Conservation (phyloP, 1,284 basidiomycete species). For the Sphaerobolus stellatus region DNA sequence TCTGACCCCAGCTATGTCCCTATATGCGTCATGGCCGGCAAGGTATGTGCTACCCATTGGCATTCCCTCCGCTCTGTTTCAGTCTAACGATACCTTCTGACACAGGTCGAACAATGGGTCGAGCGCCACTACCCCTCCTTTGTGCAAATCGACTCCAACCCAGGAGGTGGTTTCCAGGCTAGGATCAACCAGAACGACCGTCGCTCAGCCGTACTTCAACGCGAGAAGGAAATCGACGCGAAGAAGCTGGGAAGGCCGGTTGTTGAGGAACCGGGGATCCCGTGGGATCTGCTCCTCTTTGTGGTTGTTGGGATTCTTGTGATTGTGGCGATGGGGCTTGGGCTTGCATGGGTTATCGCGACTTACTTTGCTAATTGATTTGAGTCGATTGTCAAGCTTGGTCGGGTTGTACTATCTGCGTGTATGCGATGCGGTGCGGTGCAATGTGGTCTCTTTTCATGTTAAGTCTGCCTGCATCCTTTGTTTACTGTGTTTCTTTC, state of each 20-base stretch:
- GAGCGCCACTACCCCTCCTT: conserved; percentile 90
- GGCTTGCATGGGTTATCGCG: conserved; percentile 36
- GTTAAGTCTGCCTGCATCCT: too few relatives aligned
- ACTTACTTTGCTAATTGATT: conserved; percentile 21
- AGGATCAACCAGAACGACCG: conserved; percentile 53
- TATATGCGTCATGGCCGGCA: conserved; percentile 78
- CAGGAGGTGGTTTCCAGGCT: conserved; percentile 30
- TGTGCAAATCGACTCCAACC: conserved; percentile 48
- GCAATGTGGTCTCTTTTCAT: too few relatives aligned
- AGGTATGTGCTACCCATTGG: conserved; percentile 41
- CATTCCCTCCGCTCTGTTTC: not conserved
- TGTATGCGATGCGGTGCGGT: too few relatives aligned
- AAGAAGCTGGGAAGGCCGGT: conserved; percentile 12
- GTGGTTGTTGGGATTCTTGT: conserved; percentile 42
- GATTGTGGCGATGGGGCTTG: conserved; percentile 35
- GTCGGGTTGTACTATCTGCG: too few relatives aligned
- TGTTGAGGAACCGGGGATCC: conserved; percentile 21
- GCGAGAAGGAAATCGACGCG: conserved; percentile 31
- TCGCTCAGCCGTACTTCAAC: conserved; percentile 48
- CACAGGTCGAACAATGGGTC: conserved; percentile 87
- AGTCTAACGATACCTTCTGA: not conserved
- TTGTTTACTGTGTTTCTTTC: too few relatives aligned
- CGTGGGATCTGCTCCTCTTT: conserved; percentile 37
- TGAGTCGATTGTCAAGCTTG: too few relatives aligned
- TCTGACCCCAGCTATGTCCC: conserved; percentile 87